phyloP scores from a whole-genome alignment of 176 grass and related monocot species.

The Oryza australiensis region DNA sequence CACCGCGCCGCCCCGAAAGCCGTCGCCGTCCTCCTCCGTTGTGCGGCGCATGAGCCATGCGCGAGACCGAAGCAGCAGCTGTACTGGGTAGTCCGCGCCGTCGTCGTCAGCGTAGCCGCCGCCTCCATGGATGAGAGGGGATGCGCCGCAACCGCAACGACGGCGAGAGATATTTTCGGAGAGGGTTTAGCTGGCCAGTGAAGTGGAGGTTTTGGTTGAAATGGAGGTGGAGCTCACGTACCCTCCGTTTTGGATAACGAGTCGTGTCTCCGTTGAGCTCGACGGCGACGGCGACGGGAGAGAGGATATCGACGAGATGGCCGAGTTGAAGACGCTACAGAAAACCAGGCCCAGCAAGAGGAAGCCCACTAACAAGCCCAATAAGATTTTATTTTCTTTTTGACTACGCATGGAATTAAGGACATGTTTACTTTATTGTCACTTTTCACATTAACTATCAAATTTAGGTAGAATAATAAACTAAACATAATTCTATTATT shows the following conservation, averaged over 20 bases:
- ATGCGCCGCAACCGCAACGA: not conserved
- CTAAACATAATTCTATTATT: too few species aligned
- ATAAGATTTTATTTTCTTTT: too few species aligned
- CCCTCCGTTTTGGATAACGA: conserved; percentile 26
- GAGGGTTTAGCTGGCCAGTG: not conserved
- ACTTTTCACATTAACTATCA: too few species aligned
- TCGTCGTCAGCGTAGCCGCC: not conserved
- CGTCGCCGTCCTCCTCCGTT: not conserved
- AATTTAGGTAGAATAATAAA: too few species aligned
- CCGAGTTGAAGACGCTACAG: not conserved
- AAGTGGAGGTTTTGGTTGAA: not conserved
- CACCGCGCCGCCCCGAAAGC: not conserved
- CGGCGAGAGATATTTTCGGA: not conserved
- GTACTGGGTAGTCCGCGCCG: not conserved
- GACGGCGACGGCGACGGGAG: not conserved
- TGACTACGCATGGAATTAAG: too few species aligned
- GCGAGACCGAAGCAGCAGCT: not conserved
- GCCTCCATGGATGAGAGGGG: conserved; percentile 36
- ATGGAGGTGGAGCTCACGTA: not conserved
- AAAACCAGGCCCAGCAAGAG: not conserved
- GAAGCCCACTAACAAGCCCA: not conserved
- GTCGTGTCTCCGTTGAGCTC: not conserved
- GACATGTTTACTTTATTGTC: too few species aligned
- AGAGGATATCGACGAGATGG: too few species aligned
- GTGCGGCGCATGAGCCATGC: not conserved